Evolutionary conservation across 1,284 basidiomycete genomes (phyloP), one percentile per base, ranked within the genome.

Genomic region (Cronartium quercuum): DNA sequence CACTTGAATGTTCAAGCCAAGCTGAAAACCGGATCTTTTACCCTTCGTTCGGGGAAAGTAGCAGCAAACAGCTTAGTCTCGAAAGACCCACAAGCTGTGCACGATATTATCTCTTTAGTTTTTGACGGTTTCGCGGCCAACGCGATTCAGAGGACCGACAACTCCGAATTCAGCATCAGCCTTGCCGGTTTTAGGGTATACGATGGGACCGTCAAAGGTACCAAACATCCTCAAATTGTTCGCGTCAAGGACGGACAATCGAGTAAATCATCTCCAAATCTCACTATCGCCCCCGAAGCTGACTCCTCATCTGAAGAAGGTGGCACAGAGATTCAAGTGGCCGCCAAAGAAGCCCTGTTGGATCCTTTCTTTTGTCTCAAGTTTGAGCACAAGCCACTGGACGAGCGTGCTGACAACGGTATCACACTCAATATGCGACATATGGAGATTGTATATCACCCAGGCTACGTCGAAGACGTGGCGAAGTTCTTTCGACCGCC

Each of bases 361-460:
- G 88, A 92, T 67, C 91, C 94, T 1, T 98, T 99, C 85, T 94
- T 99, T 82, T 91, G 87, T 78, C 83, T 96, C 79, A 92, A 91
- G 80, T 92, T 94, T 78, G 97, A 98, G 83, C 89, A 90, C 76
- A 94, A 93, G 78, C 97, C 96, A 7, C 84, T 98, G 57, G 93
- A 98, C 82, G 89, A 90, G 68, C 88, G 92, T 60, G 94, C 97
- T 42, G 95, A 98, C 82, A 96, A 87, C 79, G 93, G 90, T 0
- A 84, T 98, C 71, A 91, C 90, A 6, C 87, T 97, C 69, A 89
- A 89, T 76, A 92, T 99, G 90, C 88, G 94, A 6, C 92, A 95
- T 79, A 91, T 97, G 88, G 95, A 99, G 83, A 92, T 99, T 78
- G 91, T 99, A 74, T 99, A 99, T 80, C 94, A 98, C 81, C 88